These are phyloP conservation scores for Tolypocladium tropicale DNA, from an alignment of 2,329 filamentous ascomycete genomes.

Conservation along the genomic window DNA sequence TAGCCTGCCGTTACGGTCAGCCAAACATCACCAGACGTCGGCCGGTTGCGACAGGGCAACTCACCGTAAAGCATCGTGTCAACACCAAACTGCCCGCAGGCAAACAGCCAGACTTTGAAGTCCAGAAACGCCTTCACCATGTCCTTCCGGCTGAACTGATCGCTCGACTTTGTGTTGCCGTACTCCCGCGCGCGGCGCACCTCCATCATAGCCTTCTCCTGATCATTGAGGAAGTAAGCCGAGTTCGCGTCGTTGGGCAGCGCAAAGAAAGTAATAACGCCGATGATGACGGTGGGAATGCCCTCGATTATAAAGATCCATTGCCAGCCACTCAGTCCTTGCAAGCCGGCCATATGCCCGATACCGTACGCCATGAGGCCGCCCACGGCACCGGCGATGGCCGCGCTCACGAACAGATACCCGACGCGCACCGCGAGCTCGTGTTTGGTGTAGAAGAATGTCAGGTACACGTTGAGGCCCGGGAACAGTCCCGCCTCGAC, in stretches of 20 bases:
- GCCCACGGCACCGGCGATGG: slow-evolving; percentile 61
- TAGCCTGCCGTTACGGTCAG: slow-evolving; percentile 37
- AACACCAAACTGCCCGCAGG: slow-evolving; percentile 57
- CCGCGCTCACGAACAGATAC: slow-evolving; percentile 62
- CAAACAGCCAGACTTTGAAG: slow-evolving; percentile 68
- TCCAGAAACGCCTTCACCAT: slow-evolving; percentile 58
- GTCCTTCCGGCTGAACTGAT: slow-evolving; percentile 44
- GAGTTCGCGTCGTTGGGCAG: slow-evolving; percentile 32
- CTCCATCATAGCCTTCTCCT: slow-evolving; percentile 57
- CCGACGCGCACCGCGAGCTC: slow-evolving; percentile 64
- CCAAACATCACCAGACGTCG: too few species aligned
- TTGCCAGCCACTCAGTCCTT: slow-evolving; percentile 57
- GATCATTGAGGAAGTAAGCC: slow-evolving; percentile 47
- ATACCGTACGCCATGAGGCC: slow-evolving; percentile 67
- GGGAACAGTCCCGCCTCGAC: slow-evolving; percentile 64
- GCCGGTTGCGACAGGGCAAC: slow-evolving; percentile 4
- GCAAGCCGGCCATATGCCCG: slow-evolving; percentile 58
- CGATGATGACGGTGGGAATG: slow-evolving; percentile 28
- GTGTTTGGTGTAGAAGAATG: slow-evolving; percentile 65
- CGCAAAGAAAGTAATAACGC: slow-evolving; percentile 21
- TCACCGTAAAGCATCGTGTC: slow-evolving; percentile 64
- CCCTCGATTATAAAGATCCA: slow-evolving; percentile 56
- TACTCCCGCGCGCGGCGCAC: slow-evolving; percentile 27
- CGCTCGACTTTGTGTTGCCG: slow-evolving; percentile 34
- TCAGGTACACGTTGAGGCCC: slow-evolving; percentile 58